A percentile compares a stretch with the other conserved stretches of the same genome.
Conservation (phyloP, 768 basidiomycete species). For the Macrocybe gigantea region DNA sequence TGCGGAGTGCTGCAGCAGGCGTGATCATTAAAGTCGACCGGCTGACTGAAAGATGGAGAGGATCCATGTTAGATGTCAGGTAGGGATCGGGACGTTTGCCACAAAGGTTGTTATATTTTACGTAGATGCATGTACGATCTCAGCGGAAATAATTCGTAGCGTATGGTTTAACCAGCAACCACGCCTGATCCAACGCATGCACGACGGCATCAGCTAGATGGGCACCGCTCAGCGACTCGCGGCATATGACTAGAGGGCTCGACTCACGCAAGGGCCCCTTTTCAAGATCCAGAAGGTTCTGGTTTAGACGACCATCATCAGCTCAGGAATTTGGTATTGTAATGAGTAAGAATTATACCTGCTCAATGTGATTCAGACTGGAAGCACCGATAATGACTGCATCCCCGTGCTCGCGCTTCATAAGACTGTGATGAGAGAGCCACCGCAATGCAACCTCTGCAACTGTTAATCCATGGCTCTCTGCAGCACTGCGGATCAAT, state of each 20-base stretch:
- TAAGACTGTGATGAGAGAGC: constrained; percentile 37
- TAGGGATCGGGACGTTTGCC: not conserved
- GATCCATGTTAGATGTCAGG: constrained; percentile 48
- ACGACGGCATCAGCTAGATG: constrained; percentile 35
- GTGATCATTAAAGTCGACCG: constrained; percentile 79
- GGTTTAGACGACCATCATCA: no score
- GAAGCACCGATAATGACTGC: constrained; percentile 41
- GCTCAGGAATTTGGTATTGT: not conserved
- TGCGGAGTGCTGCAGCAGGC: constrained; percentile 70
- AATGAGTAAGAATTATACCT: constrained; percentile 7
- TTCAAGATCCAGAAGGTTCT: constrained; percentile 21
- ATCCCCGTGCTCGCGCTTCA: constrained; percentile 25
- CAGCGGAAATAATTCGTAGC: constrained; percentile 26
- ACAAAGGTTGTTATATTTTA: not conserved
- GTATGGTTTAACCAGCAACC: constrained; percentile 30
- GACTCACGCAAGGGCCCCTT: constrained; percentile 18
- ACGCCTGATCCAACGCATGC: constrained; percentile 38
- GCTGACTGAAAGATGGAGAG: constrained; percentile 60
- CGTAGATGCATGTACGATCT: not conserved
- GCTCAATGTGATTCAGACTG: constrained; percentile 33
- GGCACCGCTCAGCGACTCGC: not conserved
- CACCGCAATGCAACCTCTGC: constrained; percentile 41
- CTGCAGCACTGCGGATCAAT: constrained; percentile 11
- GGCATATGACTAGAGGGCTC: no score
- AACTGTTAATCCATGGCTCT: constrained; percentile 29